Conservation (phyloP, 768 basidiomycete species). For the Tubosaeta sp. region DNA sequence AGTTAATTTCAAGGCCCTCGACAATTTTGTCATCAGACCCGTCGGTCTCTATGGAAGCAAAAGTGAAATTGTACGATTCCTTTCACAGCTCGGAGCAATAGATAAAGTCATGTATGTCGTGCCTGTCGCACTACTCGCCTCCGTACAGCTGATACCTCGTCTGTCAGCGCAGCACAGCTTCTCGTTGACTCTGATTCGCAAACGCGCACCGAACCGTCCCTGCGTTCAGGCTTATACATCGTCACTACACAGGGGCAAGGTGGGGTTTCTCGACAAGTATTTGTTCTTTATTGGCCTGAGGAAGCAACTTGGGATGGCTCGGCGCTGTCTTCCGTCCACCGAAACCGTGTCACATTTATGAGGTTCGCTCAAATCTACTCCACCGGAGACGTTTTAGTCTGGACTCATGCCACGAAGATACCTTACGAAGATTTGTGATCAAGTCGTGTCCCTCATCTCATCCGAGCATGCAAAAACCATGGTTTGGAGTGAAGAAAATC, state of each 20-base stretch:
- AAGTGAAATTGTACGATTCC: slow-evolving; percentile 44
- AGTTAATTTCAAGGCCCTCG: slow-evolving; percentile 29
- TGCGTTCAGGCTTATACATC: slow-evolving; percentile 23
- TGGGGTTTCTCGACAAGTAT: slow-evolving; percentile 26
- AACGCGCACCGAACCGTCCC: slow-evolving; percentile 3
- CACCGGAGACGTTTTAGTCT: too few species aligned
- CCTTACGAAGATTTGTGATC: slow-evolving; percentile 55
- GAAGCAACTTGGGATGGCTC: slow-evolving; percentile 11
- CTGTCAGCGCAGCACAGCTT: slow-evolving; percentile 1
- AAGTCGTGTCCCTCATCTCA: slow-evolving; percentile 29
- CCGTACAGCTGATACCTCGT: neutral
- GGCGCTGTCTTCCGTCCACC: slow-evolving; percentile 39
- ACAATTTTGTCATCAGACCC: too few species aligned
- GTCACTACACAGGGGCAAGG: slow-evolving; percentile 3
- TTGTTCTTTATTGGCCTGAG: slow-evolving; percentile 61
- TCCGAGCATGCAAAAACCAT: slow-evolving; percentile 40
- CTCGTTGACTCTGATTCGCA: neutral
- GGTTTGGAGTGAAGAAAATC: slow-evolving; percentile 39
- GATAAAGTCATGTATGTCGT: slow-evolving; percentile 37
- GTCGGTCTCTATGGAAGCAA: slow-evolving; percentile 47
- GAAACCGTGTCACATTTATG: slow-evolving; percentile 60
- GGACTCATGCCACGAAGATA: slow-evolving; percentile 36
- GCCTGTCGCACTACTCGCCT: accelerated
- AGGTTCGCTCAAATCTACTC: slow-evolving; percentile 32
- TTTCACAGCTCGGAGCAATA: slow-evolving; percentile 34